A percentile compares a stretch with the other conserved stretches of the same genome.
Evolutionary conservation across 352 stramenopile genomes (phyloP).

Genomic region (Phytopythium oedochilum): DNA sequence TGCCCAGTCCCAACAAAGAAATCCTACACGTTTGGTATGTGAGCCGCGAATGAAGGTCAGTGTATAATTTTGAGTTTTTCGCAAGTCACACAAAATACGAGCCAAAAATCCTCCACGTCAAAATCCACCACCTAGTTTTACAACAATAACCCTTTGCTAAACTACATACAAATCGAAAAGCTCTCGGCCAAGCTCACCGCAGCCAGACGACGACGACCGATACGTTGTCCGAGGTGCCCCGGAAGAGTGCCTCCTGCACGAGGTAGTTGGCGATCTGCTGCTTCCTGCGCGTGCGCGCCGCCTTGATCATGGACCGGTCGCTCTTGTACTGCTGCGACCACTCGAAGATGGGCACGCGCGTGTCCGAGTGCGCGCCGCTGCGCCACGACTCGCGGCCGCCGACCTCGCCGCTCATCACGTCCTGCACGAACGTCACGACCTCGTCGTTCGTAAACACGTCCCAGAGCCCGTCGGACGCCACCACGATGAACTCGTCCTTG

Average conservation of each 20-base stretch:
- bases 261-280: slow-evolving; percentile 91
- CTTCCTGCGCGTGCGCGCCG: slow-evolving; percentile 80
- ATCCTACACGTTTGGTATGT: neutral
- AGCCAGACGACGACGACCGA: slow-evolving; percentile 91
- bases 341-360: slow-evolving; percentile 82
- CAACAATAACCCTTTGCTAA: neutral
- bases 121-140: neutral
- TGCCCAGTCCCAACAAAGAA: slow-evolving; percentile 1
- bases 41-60: neutral
- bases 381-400: slow-evolving; percentile 78
- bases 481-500: slow-evolving; percentile 90
- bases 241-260: slow-evolving; percentile 87
- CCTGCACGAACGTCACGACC: slow-evolving; percentile 89
- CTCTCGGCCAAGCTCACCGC: slow-evolving; percentile 44
- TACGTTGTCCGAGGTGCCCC: slow-evolving; percentile 90
- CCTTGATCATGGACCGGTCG: slow-evolving; percentile 89
- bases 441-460: slow-evolving; percentile 92
- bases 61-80: neutral
- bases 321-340: slow-evolving; percentile 90
- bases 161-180: neutral
- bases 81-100: no score
- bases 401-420: slow-evolving; percentile 82
- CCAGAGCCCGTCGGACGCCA: slow-evolving; percentile 92
- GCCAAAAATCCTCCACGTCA: no score
- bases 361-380: slow-evolving; percentile 76